phyloP scores from a whole-genome alignment of 2,329 filamentous ascomycete species.

The Cladosporium sp. region DNA sequence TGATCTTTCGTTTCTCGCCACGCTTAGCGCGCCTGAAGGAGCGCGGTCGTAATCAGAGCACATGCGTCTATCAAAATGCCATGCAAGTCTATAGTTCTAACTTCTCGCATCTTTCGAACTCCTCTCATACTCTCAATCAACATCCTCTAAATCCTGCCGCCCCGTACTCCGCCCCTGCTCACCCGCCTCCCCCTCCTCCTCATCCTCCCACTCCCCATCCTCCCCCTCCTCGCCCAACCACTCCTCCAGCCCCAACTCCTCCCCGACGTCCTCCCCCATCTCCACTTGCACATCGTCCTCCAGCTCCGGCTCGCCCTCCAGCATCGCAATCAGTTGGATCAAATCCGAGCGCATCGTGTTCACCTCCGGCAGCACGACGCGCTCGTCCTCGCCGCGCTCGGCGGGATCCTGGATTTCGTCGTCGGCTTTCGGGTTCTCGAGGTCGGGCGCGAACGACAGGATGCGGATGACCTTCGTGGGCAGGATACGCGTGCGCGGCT shows the following conservation, averaged over 20 bases:
- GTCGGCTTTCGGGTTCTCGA: slow-evolving; percentile 1
- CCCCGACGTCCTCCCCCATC: neutral
- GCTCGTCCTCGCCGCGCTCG: neutral
- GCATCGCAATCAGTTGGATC: slow-evolving; percentile 12
- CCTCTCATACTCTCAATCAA: neutral
- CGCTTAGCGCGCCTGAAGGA: no score
- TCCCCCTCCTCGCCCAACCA: slow-evolving; percentile 3
- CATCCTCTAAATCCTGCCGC: neutral
- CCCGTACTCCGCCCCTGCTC: neutral
- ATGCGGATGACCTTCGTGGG: slow-evolving; percentile 37
- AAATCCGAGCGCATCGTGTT: slow-evolving; percentile 11
- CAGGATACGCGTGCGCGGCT: slow-evolving; percentile 28
- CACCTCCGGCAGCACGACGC: neutral
- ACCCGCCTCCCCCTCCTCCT: neutral
- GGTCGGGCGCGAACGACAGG: slow-evolving; percentile 31
- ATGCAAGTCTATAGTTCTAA: no score
- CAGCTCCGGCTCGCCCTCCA: slow-evolving; percentile 10
- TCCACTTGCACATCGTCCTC: neutral
- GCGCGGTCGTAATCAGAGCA: no score
- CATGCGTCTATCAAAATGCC: no score
- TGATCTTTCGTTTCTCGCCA: no score
- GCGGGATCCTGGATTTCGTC: neutral
- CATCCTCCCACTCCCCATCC: slow-evolving; percentile 10
- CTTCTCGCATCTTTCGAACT: no score
- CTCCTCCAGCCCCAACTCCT: slow-evolving; percentile 8